Evolutionary conservation across 176 grass and related monocot genomes (phyloP).

Genomic region (Oryza meyeriana): DNA sequence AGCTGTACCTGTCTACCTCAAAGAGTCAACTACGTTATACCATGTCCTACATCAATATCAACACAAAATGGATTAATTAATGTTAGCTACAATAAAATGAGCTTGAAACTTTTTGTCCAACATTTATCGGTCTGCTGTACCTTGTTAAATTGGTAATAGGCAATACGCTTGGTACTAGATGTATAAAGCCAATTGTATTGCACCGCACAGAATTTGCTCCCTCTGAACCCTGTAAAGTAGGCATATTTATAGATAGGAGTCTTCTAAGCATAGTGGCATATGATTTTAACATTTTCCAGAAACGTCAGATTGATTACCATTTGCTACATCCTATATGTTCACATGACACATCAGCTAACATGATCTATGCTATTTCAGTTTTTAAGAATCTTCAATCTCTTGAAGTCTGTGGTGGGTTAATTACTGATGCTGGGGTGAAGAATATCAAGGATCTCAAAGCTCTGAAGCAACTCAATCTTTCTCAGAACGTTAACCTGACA

Average conservation of each 20-base stretch:
- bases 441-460: constrained; percentile 93
- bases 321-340: neutral
- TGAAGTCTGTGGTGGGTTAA: constrained; percentile 71
- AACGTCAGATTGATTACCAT: neutral
- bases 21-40: neutral
- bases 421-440: constrained; percentile 87
- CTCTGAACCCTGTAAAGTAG: neutral
- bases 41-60: neutral
- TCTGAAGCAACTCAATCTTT: constrained; percentile 70
- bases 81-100: neutral
- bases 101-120: neutral
- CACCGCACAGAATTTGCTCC: neutral
- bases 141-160: neutral
- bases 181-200: neutral
- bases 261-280: neutral
- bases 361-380: constrained; percentile 37
- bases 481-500: constrained; percentile 80
- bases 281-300: neutral
- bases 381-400: constrained; percentile 92
- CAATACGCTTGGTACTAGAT: neutral
- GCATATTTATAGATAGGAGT: neutral
- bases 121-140: neutral
- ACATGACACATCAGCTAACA: neutral
- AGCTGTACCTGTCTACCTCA: neutral
- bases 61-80: neutral